phyloP scores from a whole-genome alignment of 257 asterid genomes.

The Jasminum sambac region DNA sequence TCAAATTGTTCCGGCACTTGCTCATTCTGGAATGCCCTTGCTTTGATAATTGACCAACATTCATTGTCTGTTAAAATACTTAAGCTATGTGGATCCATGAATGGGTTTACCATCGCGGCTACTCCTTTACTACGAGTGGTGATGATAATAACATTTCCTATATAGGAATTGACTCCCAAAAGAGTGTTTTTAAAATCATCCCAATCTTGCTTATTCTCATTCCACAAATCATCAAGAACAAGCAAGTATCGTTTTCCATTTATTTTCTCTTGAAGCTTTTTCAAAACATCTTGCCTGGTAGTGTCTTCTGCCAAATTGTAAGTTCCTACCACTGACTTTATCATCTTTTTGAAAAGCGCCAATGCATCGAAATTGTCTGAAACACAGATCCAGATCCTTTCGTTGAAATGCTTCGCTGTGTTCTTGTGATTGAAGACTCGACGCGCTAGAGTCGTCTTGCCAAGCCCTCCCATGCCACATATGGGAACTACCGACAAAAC shows the following conservation, averaged over 20 bases:
- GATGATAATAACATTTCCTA: slow-evolving; percentile 7
- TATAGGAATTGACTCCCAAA: not conserved
- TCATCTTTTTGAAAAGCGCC: slow-evolving; percentile 14
- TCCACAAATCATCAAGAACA: slow-evolving; percentile 23
- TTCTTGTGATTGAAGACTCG: not conserved
- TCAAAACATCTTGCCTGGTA: slow-evolving; percentile 2
- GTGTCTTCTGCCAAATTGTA: too few relatives aligned
- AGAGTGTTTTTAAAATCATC: not conserved
- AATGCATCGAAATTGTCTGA: not conserved
- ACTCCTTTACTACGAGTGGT: slow-evolving; percentile 1
- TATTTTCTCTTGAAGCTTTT: not conserved
- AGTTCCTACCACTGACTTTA: not conserved
- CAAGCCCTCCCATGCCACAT: not conserved
- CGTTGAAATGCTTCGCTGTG: not conserved
- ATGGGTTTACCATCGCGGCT: not conserved
- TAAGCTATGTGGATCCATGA: not conserved
- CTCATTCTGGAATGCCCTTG: not conserved
- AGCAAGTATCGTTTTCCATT: slow-evolving; percentile 1
- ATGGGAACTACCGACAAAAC: slow-evolving; percentile 2
- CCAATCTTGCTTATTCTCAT: slow-evolving; percentile 4
- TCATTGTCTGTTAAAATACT: not conserved
- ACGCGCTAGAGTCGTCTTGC: not conserved
- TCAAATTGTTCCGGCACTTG: not conserved
- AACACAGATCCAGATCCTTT: not conserved
- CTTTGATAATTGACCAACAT: slow-evolving; percentile 11